Percentiles rank a stretch among this genome's conserved stretches.
phyloP scores from a whole-genome alignment of 1,139 yeast species.

The Nakaseomyces bracarensis region DNA sequence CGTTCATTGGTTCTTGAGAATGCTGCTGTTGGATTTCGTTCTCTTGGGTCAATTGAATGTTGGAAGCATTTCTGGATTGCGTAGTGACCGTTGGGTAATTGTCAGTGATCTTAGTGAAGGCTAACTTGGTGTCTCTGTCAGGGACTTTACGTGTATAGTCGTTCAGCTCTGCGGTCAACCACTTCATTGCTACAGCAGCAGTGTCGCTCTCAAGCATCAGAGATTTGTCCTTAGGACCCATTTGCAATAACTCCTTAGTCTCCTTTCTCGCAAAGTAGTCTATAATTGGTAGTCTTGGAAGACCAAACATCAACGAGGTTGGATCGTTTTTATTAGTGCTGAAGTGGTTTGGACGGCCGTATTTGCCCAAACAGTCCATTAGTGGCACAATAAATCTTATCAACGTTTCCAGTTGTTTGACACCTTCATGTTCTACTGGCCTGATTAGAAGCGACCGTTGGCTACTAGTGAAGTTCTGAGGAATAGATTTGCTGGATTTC shows the following conservation, averaged over 20 bases:
- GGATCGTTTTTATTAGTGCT: conserved; percentile 19
- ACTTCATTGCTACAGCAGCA: conserved; percentile 5
- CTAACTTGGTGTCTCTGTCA: conserved; percentile 1
- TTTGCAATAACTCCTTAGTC: conserved; percentile 7
- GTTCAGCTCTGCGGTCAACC: background rate
- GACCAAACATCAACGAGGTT: conserved; percentile 26
- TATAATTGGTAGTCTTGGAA: conserved; percentile 25
- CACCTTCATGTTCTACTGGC: conserved; percentile 28
- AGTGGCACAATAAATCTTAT: conserved; percentile 26
- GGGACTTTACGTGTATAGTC: background rate
- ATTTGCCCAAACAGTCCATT: conserved; percentile 24
- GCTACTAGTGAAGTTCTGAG: conserved; percentile 10
- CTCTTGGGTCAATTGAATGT: background rate
- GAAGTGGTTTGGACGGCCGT: conserved; percentile 30
- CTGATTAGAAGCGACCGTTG: conserved; percentile 23
- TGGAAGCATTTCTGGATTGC: background rate
- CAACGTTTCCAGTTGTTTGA: conserved; percentile 25
- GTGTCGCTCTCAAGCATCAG: conserved; percentile 7
- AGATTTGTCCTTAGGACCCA: background rate
- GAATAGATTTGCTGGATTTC: conserved; percentile 8
- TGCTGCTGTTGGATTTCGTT: background rate
- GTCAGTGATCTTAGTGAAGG: conserved; percentile 4
- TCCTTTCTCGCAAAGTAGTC: conserved; percentile 23
- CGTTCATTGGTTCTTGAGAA: background rate
- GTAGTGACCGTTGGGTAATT: conserved; percentile 4